Conservation (phyloP, 2,329 filamentous ascomycete species). For the Scopulariopsis brevicaulis region DNA sequence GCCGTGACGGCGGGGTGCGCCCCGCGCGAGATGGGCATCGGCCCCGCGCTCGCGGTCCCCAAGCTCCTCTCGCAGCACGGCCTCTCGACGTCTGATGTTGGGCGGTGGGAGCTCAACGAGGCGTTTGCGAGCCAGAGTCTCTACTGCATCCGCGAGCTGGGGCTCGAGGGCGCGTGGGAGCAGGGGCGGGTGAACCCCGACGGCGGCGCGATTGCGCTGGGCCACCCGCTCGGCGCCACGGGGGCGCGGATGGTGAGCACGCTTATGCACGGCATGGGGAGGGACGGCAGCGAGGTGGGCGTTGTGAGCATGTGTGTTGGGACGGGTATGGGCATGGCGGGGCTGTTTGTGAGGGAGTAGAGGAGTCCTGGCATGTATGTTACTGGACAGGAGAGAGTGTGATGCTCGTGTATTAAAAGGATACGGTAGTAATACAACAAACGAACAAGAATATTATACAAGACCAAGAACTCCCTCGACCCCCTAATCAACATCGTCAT, state of each 20-base stretch:
- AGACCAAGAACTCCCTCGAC: slow-evolving; percentile 1
- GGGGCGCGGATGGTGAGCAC: slow-evolving; percentile 72
- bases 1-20: slow-evolving; percentile 66
- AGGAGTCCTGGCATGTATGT: background rate
- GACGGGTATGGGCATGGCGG: slow-evolving; percentile 70
- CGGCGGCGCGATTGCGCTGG: slow-evolving; percentile 87
- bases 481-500: slow-evolving; percentile 8
- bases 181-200: slow-evolving; percentile 74
- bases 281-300: slow-evolving; percentile 62
- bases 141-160: slow-evolving; percentile 61
- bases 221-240: slow-evolving; percentile 83
- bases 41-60: slow-evolving; percentile 77
- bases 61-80: slow-evolving; percentile 62
- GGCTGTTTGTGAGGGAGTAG: slow-evolving; percentile 54
- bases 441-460: background rate
- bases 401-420: background rate
- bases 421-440: slow-evolving; percentile 1
- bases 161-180: slow-evolving; percentile 50
- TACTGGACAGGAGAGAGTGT: background rate
- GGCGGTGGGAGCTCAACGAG: slow-evolving; percentile 92
- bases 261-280: slow-evolving; percentile 53
- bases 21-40: slow-evolving; percentile 91
- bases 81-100: slow-evolving; percentile 56
- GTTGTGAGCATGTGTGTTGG: slow-evolving; percentile 88
- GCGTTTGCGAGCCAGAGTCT: slow-evolving; percentile 56